Evolutionary conservation across 202 grass and related monocot species (phyloP).

Genomic region (Carex arenaria): DNA sequence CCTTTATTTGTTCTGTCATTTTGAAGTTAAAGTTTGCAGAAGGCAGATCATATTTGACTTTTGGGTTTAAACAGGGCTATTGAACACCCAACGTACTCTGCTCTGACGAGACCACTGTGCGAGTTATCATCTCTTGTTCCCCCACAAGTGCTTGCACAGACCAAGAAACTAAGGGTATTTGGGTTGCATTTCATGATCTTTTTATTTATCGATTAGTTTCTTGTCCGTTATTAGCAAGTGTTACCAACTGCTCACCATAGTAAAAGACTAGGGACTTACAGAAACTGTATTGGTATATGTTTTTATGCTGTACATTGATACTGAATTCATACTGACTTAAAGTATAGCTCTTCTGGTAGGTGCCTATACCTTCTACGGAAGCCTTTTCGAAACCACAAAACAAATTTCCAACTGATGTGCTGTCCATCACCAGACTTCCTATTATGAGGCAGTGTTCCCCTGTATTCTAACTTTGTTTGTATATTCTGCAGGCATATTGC

Average conservation of each 20-base stretch:
- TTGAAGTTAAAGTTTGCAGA: conserved; percentile 3
- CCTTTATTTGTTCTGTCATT: not conserved
- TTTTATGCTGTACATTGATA: not conserved
- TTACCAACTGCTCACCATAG: not conserved
- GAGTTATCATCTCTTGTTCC: conserved; percentile 97
- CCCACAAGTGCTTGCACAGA: conserved; percentile 74
- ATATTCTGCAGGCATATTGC: conserved; percentile 74
- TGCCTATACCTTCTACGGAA: not conserved
- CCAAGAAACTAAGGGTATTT: conserved; percentile 94
- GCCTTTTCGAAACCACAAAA: not conserved
- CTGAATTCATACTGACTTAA: not conserved
- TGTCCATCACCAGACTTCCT: not conserved
- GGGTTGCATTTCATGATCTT: not conserved
- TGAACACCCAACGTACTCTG: conserved; percentile 98
- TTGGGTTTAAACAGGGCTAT: conserved; percentile 65
- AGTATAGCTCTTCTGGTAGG: not conserved
- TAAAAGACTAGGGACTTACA: not conserved
- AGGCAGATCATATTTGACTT: not conserved
- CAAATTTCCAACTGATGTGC: not conserved
- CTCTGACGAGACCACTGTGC: conserved; percentile 88
- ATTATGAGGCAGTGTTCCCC: not conserved
- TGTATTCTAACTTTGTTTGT: not conserved
- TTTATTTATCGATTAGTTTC: not conserved
- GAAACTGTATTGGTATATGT: not conserved
- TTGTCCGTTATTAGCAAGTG: not conserved